phyloP scores from a whole-genome alignment of 257 asterid species.

The Solanum sejunctum region DNA sequence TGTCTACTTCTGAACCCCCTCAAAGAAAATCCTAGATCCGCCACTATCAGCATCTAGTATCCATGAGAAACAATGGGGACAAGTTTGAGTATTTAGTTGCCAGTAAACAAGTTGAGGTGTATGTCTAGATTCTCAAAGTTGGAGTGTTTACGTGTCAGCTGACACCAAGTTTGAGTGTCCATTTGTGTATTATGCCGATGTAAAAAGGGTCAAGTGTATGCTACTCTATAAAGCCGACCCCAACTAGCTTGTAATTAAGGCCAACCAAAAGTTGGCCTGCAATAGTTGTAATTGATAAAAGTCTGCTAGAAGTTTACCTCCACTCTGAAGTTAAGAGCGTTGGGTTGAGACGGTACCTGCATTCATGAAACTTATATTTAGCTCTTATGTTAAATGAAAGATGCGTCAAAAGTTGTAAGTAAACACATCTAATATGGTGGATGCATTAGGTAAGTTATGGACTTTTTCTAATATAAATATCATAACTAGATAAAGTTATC shows the following conservation, averaged over 20 bases:
- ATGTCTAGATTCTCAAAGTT: no score
- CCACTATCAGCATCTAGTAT: no score
- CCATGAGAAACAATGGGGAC: no score
- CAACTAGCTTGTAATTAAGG: background rate
- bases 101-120: no score
- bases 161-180: no score
- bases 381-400: background rate
- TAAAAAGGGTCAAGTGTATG: background rate
- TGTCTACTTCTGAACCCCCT: no score
- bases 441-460: background rate
- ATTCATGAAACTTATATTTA: background rate
- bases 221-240: background rate
- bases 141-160: no score
- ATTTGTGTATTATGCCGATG: no score
- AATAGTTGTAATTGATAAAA: background rate
- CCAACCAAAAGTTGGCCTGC: background rate
- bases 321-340: slow-evolving; percentile 30
- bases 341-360: slow-evolving; percentile 20
- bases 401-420: background rate
- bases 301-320: slow-evolving; percentile 31
- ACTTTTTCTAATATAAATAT: background rate
- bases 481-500: background rate
- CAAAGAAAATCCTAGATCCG: no score
- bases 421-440: background rate
- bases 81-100: no score